Percentiles rank a stretch among this genome's conserved stretches.
Conservation (phyloP, 1,139 yeast genomes). For the Sugiyamaella grinbergsii region DNA sequence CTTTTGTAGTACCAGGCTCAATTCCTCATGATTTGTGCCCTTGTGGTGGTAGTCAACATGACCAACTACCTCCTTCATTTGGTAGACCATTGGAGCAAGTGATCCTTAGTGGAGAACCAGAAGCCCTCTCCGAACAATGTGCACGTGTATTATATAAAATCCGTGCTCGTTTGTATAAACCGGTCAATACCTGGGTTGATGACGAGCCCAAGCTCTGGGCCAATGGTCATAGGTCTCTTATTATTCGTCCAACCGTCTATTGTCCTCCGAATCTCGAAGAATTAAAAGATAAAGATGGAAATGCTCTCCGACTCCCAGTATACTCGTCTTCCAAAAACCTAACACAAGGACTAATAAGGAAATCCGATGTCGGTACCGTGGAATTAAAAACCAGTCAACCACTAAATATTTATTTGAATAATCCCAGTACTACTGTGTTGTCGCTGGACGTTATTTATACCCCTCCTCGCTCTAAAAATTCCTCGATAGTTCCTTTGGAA, state of each 20-base stretch:
- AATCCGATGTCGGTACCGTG: slow-evolving; percentile 16
- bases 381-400: slow-evolving; percentile 13
- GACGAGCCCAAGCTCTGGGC: slow-evolving; percentile 9
- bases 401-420: slow-evolving; percentile 14
- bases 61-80: slow-evolving; percentile 19
- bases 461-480: not conserved
- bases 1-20: slow-evolving; percentile 28
- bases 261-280: slow-evolving; percentile 14
- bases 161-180: slow-evolving; percentile 28
- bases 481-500: slow-evolving; percentile 18
- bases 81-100: slow-evolving; percentile 17
- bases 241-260: slow-evolving; percentile 20
- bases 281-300: slow-evolving; percentile 16
- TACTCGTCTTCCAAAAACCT: slow-evolving; percentile 15
- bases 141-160: slow-evolving; percentile 27
- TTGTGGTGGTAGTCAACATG: slow-evolving; percentile 20
- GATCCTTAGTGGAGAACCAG: not conserved
- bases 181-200: not conserved
- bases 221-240: slow-evolving; percentile 11
- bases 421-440: slow-evolving; percentile 17
- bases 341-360: slow-evolving; percentile 16
- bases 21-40: slow-evolving; percentile 23
- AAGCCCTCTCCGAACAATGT: slow-evolving; percentile 23
- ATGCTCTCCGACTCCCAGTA: slow-evolving; percentile 7
- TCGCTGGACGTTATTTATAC: slow-evolving; percentile 17